phyloP scores from a whole-genome alignment of 352 stramenopile species.

The Phytophthora quininea region DNA sequence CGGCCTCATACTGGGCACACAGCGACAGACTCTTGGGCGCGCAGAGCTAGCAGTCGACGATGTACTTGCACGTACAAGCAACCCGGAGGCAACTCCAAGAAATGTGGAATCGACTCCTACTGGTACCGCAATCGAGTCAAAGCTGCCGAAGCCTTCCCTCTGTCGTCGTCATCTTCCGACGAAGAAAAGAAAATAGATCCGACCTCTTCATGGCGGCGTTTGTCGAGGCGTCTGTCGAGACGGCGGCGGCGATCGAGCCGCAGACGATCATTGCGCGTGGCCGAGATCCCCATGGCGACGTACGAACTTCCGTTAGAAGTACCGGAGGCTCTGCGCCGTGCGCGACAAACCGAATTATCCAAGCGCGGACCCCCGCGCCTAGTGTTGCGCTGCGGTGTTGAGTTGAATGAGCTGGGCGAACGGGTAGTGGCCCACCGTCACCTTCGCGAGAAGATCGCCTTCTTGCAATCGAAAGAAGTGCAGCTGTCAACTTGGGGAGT shows the following conservation, averaged over 20 bases:
- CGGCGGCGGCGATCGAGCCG: slow-evolving; percentile 5
- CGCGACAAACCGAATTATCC: slow-evolving; percentile 47
- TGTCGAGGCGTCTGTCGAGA: slow-evolving; percentile 12
- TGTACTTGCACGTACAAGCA: slow-evolving; percentile 47
- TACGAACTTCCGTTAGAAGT: slow-evolving; percentile 76
- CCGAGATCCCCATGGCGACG: slow-evolving; percentile 53
- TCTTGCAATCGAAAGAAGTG: slow-evolving; percentile 48
- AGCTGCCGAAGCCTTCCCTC: slow-evolving; percentile 6
- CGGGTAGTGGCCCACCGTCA: slow-evolving; percentile 50
- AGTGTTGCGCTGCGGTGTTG: slow-evolving; percentile 58
- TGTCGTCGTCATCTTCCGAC: slow-evolving; percentile 20
- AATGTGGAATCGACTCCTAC: neutral
- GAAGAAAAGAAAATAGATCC: slow-evolving; percentile 16
- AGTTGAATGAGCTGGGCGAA: slow-evolving; percentile 47
- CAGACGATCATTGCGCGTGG: neutral
- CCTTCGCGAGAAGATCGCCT: slow-evolving; percentile 40
- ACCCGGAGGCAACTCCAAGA: neutral
- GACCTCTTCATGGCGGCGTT: neutral
- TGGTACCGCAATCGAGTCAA: slow-evolving; percentile 5
- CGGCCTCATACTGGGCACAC: slow-evolving; percentile 31
- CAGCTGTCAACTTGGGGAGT: slow-evolving; percentile 57
- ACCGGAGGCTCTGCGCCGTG: slow-evolving; percentile 44
- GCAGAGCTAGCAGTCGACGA: slow-evolving; percentile 50
- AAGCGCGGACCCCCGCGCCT: slow-evolving; percentile 61
- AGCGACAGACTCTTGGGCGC: slow-evolving; percentile 57